Evolutionary conservation across 1,284 basidiomycete genomes (phyloP), one percentile per base, ranked within the genome.

Genomic region (Leccinum pachyderme): DNA sequence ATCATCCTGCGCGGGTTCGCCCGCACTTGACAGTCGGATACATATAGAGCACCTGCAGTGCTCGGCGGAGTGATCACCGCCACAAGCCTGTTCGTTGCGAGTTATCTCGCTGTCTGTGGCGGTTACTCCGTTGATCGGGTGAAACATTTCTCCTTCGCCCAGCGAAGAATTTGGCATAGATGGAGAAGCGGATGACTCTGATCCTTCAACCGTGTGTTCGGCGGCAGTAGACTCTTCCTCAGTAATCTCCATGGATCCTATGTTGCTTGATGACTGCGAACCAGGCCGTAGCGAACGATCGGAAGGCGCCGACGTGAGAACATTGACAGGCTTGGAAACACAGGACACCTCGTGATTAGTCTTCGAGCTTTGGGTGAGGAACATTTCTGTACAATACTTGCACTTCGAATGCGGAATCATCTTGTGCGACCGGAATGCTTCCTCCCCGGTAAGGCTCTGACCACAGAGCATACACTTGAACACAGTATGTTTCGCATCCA

Each of bases 321-420:
- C 7, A 5, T 11, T 28, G 49, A 29, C 32, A 6, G 58, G 54
- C 7, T 55, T 57, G 11, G 0, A 2, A 25, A 2, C 7, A 49
- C 55, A 63, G 1, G 55, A 53, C 13, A 3, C 18, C 39, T 57
- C 63, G 46, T 67, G 66, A 5, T 22, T n/a, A 4, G 7, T 27
- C 51, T 43, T 56, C 44, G 13, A 22, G 33, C 2, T 24, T 4
- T 7, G 5, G 2, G 53, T 54, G n/a, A n/a, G 18, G 29, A 53
- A 32, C 44, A 22, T 45, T 5, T 2, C 3, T 4, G 7, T 3
- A 47, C 66, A 71, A 55, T 56, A 51, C 13, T n/a, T 18, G 47
- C 66, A 71, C 15, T 32, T 1, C n/a, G 57, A 18, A 24, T 53
- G 55, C 12, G 51, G 45, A 2, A 39, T 35, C 13, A 47, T 9